Base-by-base conservation (phyloP, 345 rosid genomes). In the Gossypium australe region DNA sequence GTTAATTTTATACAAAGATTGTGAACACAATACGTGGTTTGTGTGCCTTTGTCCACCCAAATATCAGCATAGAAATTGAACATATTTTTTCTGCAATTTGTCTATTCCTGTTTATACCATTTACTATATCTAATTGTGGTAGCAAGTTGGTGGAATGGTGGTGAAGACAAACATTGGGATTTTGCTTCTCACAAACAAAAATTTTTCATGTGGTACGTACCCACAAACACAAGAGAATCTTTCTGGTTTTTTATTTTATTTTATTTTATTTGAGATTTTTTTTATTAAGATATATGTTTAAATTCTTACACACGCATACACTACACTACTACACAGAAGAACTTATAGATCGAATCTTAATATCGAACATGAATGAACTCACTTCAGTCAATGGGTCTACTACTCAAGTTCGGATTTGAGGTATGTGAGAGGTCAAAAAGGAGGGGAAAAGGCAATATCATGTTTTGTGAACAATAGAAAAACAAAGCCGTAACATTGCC, bases 391-490 rank as follows among this genome's bases (percentile, higher is more conserved):
- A 34, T 34, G 41, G 0, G 7, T 5, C 7, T 4, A 5, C 41
- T 5, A 5, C 41, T 34, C 41, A 34, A 34, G 41, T 34, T 34
- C 1, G 41, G 7, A 34, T 34, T 34, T 1, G 41, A 1, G 41
- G 41, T 34, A 34, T 5, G 7, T 5, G 41, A 34, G 41, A 34
- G 41, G 41, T 34, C 41, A 34, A 5, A 34, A 34, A 34, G 0
- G 1, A 5, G 7, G 7, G 0, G 80, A 76, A 81, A 29, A 67
- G 77, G 82, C 82, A 83, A 74, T 76, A 77, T 85, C 88, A 80
- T 78, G 38, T 81, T 77, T 87, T 89, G 67, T 72, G 64, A 81
- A 82, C 89, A 59, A 70, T 8, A 27, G 77, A 74, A 61, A 61
- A 80, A 83, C 86, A 82, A 78, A 85, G 86, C 1, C 7, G 41